Base-by-base conservation (phyloP, 306 rosid genomes). In the Dryas alaskensis region DNA sequence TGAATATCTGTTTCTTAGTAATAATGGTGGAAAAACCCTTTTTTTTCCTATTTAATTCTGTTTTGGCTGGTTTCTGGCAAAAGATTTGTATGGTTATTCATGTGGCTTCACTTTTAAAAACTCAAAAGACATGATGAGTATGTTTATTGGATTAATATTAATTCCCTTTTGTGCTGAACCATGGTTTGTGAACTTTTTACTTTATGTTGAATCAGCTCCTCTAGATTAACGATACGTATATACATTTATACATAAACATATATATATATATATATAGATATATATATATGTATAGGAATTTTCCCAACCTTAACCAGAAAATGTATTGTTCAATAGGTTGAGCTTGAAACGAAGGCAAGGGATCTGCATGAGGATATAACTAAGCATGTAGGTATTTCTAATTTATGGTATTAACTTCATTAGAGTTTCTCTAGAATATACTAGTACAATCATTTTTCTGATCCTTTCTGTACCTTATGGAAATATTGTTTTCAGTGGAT, bases 341-440 rank as follows among this genome's bases (percentile, higher is more conserved):
- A 85, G 89, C 78, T 93, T 55, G 78, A 90, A 76, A 76, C 85
- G 82, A 93, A 87, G 90, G 96, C 90, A 10, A 59, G 9, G 39
- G 57, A 37, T 78, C 84, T 93, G 67, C 93, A 78, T 5, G 84
- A 79, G 68, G 93, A 87, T 75, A 86, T 89, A 63, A 86, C 79
- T 64, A 89, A 86, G 86, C 87, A 87, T 65, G 98, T 87, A 86
- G 7, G 85, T 60, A 60, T 57, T 59, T 67, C 42, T 70, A 5
- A 40, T 65, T 17, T 44, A 37, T 63, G 44, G 14, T 17, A 47
- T 16, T 10, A 54, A 60, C 55, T 4, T 16, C 17, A 10, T 5
- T 46, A 11, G 39, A 57, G 2, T 43, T 8, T 71, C 10, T 44
- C 27, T 58, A 6, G 5, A 39, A 17, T 3, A 10, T 14, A 2